Base-by-base conservation (phyloP, 371 early-diverging fungal species). In the Apophysomyces ossiformis region DNA sequence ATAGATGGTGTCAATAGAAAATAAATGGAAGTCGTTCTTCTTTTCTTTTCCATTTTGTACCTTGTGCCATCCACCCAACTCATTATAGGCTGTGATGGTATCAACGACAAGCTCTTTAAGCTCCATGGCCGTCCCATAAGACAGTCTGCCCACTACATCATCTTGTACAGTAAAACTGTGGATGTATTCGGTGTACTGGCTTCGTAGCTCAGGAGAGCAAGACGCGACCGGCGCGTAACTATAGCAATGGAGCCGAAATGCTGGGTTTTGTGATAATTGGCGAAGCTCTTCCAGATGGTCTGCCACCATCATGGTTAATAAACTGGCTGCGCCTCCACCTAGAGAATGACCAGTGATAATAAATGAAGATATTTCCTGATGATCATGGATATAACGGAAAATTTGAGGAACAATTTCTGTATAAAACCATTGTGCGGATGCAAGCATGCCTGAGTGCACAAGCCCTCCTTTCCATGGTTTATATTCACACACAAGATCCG, bases 401-500 rank as follows among this genome's bases (percentile, higher is more conserved):
- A 93, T 83, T 57, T 87, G 87, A 2, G 92, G 92, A 43, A 92
- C 78, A 7, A 93, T 87, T 41, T 91, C 79, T 15, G 79, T 77
- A 74, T 90, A 87, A 59, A 94, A 87, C 90, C 91, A 92, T 57
- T 90, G 89, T 1, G 95, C 94, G 5, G 92, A 87, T 15, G 89
- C 86, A 65, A 89, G 79, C 78, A 94, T 90, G 5, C 95, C 95
- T 9, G 90, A 85, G 63, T 94, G 95, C 26, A 92, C 92, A 16
- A 94, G 75, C 0, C 94, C 94, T 7, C 92, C 94, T 64, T 90
- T 89, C 92, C 93, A 95, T 16, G 87, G 89, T 60, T 82, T 79
- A 67, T 94, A 94, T 66, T 93, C 93, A 65, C 94, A 94, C 0
- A 91, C 89, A 39, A 95, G 74, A 68, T 95, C 92, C 0, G 93